These are phyloP conservation scores for Fusarium coicis DNA, from an alignment of 2,329 filamentous ascomycete species.

Conservation along the genomic window DNA sequence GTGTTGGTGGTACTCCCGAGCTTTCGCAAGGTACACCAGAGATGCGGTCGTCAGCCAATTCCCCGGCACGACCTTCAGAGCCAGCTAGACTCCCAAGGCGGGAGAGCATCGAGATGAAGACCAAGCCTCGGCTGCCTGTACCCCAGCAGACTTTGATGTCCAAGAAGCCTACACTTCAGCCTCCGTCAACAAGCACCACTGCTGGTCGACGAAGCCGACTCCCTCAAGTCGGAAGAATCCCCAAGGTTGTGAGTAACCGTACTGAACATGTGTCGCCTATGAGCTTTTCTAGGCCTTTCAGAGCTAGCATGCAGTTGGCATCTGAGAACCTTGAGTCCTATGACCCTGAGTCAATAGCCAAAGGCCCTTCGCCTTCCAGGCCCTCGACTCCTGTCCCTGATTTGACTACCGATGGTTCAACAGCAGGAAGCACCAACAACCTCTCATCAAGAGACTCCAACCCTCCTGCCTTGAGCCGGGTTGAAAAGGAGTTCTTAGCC, in stretches of 20 bases:
- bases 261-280: constrained; percentile 75
- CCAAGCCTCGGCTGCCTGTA: constrained; percentile 15
- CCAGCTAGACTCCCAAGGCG: neutral
- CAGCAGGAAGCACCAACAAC: constrained; percentile 47
- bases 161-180: constrained; percentile 11
- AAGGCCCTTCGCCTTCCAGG: constrained; percentile 59
- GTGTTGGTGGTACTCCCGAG: constrained; percentile 25
- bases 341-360: constrained; percentile 56
- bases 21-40: constrained; percentile 26
- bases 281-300: constrained; percentile 88
- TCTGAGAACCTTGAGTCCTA: constrained; percentile 45
- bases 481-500: constrained; percentile 72
- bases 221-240: constrained; percentile 86
- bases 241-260: constrained; percentile 78
- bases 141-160: constrained; percentile 2
- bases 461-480: constrained; percentile 43
- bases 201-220: constrained; percentile 66
- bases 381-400: constrained; percentile 53
- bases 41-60: constrained; percentile 19
- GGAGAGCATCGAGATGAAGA: neutral
- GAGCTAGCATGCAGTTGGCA: constrained; percentile 58
- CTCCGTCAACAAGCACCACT: constrained; percentile 1
- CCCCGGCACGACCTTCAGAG: constrained; percentile 11
- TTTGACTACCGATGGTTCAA: constrained; percentile 50
- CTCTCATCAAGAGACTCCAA: constrained; percentile 47